Evolutionary conservation across 805 yeast species (phyloP), one percentile per base, ranked within the genome.

Genomic region (Danielia oregonensis): DNA sequence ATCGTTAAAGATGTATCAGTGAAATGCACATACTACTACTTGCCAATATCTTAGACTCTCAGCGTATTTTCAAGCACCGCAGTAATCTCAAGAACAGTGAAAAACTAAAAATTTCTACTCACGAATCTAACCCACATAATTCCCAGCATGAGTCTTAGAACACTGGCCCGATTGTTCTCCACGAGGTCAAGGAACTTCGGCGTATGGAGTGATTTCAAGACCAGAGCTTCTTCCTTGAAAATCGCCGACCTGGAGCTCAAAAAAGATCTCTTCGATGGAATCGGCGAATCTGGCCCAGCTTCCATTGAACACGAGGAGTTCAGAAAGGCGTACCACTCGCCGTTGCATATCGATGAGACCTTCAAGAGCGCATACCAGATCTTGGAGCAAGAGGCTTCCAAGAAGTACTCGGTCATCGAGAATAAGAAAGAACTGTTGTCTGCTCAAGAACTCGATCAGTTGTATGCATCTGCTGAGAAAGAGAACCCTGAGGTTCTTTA

Each of bases 401-500:
- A 48, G 2, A 42, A 54, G 21, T 76, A 78, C 52, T 42, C 54
- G 4, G 39, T 63, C 38, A 54, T 76, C 23, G 38, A 42, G 15
- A 34, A 30, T 14, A 35, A 41, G 17, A 34, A 39, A 17, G 44
- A 41, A 15, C 49, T 48, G 29, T 46, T 52, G 28, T 46, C 53
- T 13, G 45, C 52, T 24, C 23, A 24, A 4, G 33, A 42, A 16
- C 29, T 30, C 8, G 46, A 48, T 5, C n/a, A 57, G 50, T 57
- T 78, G 17, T 55, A 68, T 19, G 68, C 76, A 6, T 65, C 73
- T 37, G 87, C 95, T 1, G 95, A 91, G 57, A 51, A 70, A 30
- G 58, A 71, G 54, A 86, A 89, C 56, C 97, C 97, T 11, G 95
- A 87, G 59, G 96, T 87, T 9, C 65, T 77, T 36, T 86, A 75